Evolutionary conservation across 2,329 filamentous ascomycete genomes (phyloP).

Genomic region (Aureobasidium musti): DNA sequence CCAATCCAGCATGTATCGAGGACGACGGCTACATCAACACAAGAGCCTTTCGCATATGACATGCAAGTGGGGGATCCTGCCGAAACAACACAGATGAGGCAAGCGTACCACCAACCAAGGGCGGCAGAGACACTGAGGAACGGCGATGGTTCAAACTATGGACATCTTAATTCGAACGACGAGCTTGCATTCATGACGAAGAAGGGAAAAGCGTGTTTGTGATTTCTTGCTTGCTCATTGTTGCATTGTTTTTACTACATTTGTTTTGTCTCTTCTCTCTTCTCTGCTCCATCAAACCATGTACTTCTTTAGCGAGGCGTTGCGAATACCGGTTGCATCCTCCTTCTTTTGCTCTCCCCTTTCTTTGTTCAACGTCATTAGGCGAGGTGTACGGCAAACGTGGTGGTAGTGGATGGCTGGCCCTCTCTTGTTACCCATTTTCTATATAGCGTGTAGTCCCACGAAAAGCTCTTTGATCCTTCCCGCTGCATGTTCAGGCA

Average conservation of each 20-base stretch:
- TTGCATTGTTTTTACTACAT: too few species aligned
- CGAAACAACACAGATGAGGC: not conserved
- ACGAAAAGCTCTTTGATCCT: too few species aligned
- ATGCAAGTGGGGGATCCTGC: not conserved
- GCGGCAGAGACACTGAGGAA: not conserved
- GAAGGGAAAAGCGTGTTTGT: constrained; percentile 1
- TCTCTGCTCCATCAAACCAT: too few species aligned
- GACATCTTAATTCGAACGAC: not conserved
- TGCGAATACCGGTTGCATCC: not conserved
- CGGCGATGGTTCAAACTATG: not conserved
- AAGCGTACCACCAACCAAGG: not conserved
- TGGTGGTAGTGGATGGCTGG: too few species aligned
- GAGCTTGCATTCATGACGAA: not conserved
- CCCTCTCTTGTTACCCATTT: too few species aligned
- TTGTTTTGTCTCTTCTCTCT: not conserved
- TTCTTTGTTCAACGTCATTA: too few species aligned
- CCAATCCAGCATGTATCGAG: not conserved
- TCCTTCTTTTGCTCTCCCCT: not conserved
- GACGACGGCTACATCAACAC: not conserved
- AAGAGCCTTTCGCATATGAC: not conserved
- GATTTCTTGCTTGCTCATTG: not conserved
- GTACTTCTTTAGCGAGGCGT: not conserved
- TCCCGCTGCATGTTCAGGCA: too few species aligned
- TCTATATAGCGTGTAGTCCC: too few species aligned
- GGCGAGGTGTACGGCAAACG: too few species aligned